These are phyloP conservation scores for Sporothrix curviconia DNA, from an alignment of 2,329 filamentous ascomycete genomes.

Conservation along the genomic window DNA sequence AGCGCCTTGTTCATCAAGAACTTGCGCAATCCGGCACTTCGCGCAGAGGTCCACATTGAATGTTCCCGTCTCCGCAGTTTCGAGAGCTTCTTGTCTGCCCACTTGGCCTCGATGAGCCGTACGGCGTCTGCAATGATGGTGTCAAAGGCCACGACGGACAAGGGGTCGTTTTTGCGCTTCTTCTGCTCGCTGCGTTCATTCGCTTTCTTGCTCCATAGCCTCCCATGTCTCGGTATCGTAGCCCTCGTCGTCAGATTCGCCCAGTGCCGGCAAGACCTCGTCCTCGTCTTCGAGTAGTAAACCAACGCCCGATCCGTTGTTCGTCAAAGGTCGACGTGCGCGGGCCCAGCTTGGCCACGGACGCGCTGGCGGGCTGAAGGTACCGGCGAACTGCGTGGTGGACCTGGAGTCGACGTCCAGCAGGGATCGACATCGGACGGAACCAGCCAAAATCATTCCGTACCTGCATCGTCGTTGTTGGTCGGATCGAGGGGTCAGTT, in stretches of 20 bases:
- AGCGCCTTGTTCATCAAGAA: conserved; percentile 39
- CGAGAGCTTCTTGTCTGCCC: conserved; percentile 53
- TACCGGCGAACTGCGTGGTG: conserved; percentile 35
- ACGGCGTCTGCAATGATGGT: conserved; percentile 50
- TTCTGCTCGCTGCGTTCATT: conserved; percentile 16
- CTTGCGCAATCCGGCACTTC: conserved; percentile 34
- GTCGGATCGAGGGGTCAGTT: background rate
- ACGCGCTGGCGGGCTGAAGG: conserved; percentile 22
- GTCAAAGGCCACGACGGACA: conserved; percentile 40
- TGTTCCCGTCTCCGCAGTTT: conserved; percentile 51
- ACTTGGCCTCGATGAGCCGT: conserved; percentile 45
- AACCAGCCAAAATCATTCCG: conserved; percentile 14
- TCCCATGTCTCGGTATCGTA: conserved; percentile 32
- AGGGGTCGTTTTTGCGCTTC: conserved; percentile 28
- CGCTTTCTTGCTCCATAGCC: conserved; percentile 54
- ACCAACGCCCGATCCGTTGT: background rate
- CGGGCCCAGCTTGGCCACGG: conserved; percentile 12
- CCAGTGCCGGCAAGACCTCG: conserved; percentile 27
- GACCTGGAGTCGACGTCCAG: conserved; percentile 40
- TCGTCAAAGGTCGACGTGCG: conserved; percentile 4
- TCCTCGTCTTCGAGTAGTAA: conserved; percentile 24
- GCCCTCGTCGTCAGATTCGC: conserved; percentile 42
- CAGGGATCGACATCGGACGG: conserved; percentile 26
- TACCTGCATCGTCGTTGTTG: background rate
- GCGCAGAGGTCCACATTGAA: conserved; percentile 54